Conservation (phyloP, 2,329 filamentous ascomycete genomes). For the Lecanosticta acicola region DNA sequence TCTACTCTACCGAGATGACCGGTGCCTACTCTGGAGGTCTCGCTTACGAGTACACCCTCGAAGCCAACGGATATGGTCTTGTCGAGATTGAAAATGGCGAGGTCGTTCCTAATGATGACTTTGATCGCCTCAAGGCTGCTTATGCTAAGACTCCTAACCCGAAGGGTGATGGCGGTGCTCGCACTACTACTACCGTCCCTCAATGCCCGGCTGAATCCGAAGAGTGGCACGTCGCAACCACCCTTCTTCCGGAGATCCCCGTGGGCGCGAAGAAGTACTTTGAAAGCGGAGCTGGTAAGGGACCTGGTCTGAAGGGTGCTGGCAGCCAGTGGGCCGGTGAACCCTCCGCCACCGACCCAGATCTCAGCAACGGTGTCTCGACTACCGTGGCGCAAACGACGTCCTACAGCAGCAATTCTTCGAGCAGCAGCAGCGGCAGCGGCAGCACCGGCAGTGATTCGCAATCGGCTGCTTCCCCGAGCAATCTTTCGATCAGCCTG, state of each 20-base stretch:
- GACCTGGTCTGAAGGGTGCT: slow-evolving; percentile 48
- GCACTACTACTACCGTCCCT: slow-evolving; percentile 41
- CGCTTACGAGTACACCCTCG: slow-evolving; percentile 87
- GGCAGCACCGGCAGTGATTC: slow-evolving; percentile 16
- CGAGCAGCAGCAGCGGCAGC: slow-evolving; percentile 16
- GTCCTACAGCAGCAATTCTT: slow-evolving; percentile 9
- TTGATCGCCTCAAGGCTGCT: slow-evolving; percentile 50
- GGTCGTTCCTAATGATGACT: slow-evolving; percentile 59
- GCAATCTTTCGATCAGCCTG: slow-evolving; percentile 40
- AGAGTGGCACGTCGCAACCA: slow-evolving; percentile 52
- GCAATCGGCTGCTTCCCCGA: slow-evolving; percentile 28
- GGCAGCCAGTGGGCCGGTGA: slow-evolving; percentile 46
- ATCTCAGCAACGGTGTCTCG: slow-evolving; percentile 33
- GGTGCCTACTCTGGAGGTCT: slow-evolving; percentile 87
- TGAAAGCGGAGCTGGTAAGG: slow-evolving; percentile 52
- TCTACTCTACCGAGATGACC: slow-evolving; percentile 82
- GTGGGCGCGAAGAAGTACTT: slow-evolving; percentile 51
- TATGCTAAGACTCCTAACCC: slow-evolving; percentile 49
- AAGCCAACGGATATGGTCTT: slow-evolving; percentile 73
- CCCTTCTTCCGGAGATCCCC: slow-evolving; percentile 52
- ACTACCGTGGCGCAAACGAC: slow-evolving; percentile 7
- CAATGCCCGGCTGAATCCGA: slow-evolving; percentile 50
- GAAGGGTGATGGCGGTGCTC: slow-evolving; percentile 55
- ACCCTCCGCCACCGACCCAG: slow-evolving; percentile 43
- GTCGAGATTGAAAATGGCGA: slow-evolving; percentile 51